Evolutionary conservation across 2,329 filamentous ascomycete genomes (phyloP).

Genomic region (Lizonia empirigonia): DNA sequence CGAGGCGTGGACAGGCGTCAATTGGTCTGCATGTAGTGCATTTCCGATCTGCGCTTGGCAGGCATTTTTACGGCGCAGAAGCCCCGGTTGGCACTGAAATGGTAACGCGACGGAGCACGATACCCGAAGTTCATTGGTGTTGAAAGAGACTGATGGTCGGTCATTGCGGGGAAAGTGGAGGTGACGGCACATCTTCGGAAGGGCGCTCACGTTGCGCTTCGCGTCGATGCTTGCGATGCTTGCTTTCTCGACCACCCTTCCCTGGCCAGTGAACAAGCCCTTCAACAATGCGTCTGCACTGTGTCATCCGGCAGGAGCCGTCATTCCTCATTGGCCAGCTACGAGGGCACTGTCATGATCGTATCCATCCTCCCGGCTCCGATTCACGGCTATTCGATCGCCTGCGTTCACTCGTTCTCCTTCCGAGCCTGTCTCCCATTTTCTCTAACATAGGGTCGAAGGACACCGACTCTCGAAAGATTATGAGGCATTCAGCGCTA

Average conservation of each 20-base stretch:
- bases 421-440: no score
- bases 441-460: no score
- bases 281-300: background rate
- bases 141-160: background rate
- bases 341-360: no score
- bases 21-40: background rate
- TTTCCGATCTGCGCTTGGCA: background rate
- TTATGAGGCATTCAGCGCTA: no score
- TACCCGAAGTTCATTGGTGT: background rate
- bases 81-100: background rate
- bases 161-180: conserved; percentile 4
- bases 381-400: no score
- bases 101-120: background rate
- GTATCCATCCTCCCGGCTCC: no score
- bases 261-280: background rate
- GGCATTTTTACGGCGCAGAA: background rate
- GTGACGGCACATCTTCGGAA: conserved; percentile 4
- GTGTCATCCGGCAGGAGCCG: no score
- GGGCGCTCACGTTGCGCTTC: conserved; percentile 5
- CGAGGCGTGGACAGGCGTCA: no score
- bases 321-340: no score
- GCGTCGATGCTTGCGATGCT: conserved; percentile 2
- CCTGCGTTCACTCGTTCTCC: no score
- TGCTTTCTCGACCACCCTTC: background rate
- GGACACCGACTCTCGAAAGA: no score